Percentiles rank a stretch among this genome's conserved stretches.
Evolutionary conservation across 2,329 filamentous ascomycete species (phyloP).

Genomic region (Leptographium galeiforme): DNA sequence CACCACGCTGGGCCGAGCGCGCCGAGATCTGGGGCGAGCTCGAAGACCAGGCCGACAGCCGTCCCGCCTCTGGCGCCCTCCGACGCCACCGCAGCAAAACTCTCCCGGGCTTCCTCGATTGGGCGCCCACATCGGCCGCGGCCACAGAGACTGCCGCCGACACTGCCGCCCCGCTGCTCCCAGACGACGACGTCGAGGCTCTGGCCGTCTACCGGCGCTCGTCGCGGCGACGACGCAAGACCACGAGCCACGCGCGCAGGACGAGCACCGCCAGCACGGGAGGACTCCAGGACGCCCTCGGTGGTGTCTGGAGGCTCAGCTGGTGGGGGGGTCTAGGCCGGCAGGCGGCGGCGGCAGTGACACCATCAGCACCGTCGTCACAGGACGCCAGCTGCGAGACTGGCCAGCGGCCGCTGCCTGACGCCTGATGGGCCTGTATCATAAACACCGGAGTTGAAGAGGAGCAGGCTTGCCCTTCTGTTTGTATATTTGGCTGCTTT

Average conservation of each 20-base stretch:
- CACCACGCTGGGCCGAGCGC: conserved; percentile 45
- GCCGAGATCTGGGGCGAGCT: conserved; percentile 82
- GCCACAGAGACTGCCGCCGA: neutral
- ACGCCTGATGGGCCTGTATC: conserved; percentile 7
- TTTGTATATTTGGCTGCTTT: neutral
- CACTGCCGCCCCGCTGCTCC: neutral
- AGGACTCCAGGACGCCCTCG: conserved; percentile 33
- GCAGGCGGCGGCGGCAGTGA: neutral
- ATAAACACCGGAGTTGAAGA: neutral
- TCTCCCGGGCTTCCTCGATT: conserved; percentile 22
- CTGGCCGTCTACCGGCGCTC: conserved; percentile 1
- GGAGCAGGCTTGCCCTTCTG: neutral
- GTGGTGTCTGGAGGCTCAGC: conserved; percentile 38
- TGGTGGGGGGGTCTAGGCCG: conserved; percentile 33
- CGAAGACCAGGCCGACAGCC: conserved; percentile 52
- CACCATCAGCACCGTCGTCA: neutral
- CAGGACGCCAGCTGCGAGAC: neutral
- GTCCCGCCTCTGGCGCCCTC: conserved; percentile 22
- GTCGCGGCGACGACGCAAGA: conserved; percentile 37
- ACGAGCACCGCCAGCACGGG: neutral
- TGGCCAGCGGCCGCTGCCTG: neutral
- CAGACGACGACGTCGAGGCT: conserved; percentile 13
- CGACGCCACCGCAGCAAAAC: conserved; percentile 34
- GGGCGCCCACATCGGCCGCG: conserved; percentile 15
- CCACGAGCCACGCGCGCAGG: conserved; percentile 36